Evolutionary conservation across 331 rosid species (phyloP), one percentile per base, ranked within the genome.

Genomic region (Spiraea crenata): DNA sequence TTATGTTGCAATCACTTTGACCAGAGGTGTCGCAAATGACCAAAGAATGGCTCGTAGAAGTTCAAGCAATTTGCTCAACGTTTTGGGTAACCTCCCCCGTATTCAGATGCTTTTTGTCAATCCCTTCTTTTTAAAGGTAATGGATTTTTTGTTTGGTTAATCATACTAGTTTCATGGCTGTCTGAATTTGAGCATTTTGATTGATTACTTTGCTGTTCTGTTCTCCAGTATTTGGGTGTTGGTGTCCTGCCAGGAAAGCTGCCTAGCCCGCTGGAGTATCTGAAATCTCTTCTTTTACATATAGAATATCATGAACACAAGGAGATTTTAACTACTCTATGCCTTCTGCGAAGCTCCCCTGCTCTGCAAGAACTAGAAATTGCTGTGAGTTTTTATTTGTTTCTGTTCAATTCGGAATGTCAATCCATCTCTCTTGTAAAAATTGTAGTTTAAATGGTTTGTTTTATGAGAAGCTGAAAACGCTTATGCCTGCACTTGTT

Each of bases 301-400:
- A 76, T 86, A 41, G 74, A 81, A 77, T 83, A 83, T 77, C 54
- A 76, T 35, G 88, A 86, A 41, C 10, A 39, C 20, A 79, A 80
- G 62, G 83, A 82, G 82, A 77, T 83, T 71, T 79, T 80, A 60
- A 74, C 86, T 83, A 73, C 83, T 65, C 70, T 76, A 7, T 83
- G 85, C 86, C 70, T 86, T 48, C 44, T 86, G 50, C 76, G 83
- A 75, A 86, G 85, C 79, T 83, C 86, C 46, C 91, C 88, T 57
- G 77, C 75, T 77, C 73, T 83, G 19, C 86, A 70, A 60, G 85
- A 74, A 17, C 72, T 79, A 49, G 88, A 86, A 77, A 64, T 86
- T 65, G 56, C 62, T 80, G 85, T 83, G 51, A 83, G 83, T 81
- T 38, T 42, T 5, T 39, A 58, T 20, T 1, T 62, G 61, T 37